Evolutionary conservation across 331 rosid genomes (phyloP).

Genomic region (Pyracantha coccinea): DNA sequence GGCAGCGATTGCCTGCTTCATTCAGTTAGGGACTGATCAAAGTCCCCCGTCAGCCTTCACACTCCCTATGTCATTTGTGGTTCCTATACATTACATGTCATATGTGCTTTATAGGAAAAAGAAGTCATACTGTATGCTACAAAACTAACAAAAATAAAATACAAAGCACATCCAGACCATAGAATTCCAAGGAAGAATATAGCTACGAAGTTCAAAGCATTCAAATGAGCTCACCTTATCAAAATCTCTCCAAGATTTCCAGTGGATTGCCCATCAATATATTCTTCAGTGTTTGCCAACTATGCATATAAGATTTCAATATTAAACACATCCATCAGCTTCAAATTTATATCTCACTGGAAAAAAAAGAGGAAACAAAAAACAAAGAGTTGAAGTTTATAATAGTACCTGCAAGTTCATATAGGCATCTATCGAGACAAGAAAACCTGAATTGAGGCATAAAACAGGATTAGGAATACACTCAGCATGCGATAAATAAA

Average conservation of each 20-base stretch:
- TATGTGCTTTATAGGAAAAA: not conserved
- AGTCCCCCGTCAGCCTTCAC: not conserved
- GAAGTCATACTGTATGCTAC: not conserved
- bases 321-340: not conserved
- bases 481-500: not conserved
- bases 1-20: not conserved
- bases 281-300: constrained; percentile 95
- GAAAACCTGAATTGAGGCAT: constrained; percentile 46
- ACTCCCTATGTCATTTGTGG: not conserved
- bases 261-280: constrained; percentile 79
- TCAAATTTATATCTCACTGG: not conserved
- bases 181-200: not conserved
- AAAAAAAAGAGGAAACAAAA: not conserved
- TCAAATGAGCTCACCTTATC: constrained; percentile 55
- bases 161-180: not conserved
- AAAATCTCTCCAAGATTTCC: constrained; percentile 94
- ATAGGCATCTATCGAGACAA: constrained; percentile 89
- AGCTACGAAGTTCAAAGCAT: not conserved
- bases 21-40: not conserved
- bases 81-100: not conserved
- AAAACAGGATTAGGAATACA: not conserved
- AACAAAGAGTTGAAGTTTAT: not conserved
- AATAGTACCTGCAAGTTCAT: constrained; percentile 87
- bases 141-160: not conserved
- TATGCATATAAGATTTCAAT: constrained; percentile 20